Evolutionary conservation across 2,329 filamentous ascomycete species (phyloP), one percentile per base, ranked within the genome.

Genomic region (Exserohilum rostratum): DNA sequence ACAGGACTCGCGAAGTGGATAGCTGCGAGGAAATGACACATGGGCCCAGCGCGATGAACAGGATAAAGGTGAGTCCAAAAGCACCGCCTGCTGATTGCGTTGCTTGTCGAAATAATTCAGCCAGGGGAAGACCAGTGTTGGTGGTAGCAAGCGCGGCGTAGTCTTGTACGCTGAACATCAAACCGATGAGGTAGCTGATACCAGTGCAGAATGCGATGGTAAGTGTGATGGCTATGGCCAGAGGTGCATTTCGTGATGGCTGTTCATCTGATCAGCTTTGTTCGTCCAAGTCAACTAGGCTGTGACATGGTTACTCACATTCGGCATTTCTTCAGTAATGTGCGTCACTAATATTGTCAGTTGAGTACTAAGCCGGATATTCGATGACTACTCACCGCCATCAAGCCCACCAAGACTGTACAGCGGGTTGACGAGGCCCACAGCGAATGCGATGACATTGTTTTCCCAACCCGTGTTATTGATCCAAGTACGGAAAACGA

Each of bases 121-220:
- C 72, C 13, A 81, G 70, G 0, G 79, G 80, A 6, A 81, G 71
- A 1, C 76, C 75, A 6, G 78, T 80, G 6, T 70, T 50, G 0
- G 57, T 72, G n/a, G 58, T 58, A 48, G 77, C 72, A 0, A 84
- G 71, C 1, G 72, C 74, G 35, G 27, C 18, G 17, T 45, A 34
- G 17, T 45, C 42, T 34, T 45, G 29, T 7, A 45, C 29, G 29
- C 42, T 45, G 61, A 82, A 84, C 76, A 84, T 83, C 45, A 84
- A 77, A 6, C 76, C 73, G 25, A 84, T 74, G 2, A 82, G 72
- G 60, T 82, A 83, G n/a, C 76, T 72, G 11, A 83, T 62, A 3
- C 79, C 78, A 0, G 81, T 84, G 42, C 75, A 64, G 48, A 84
- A 83, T 5, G 80, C 82, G 45, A 83, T 82, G 7, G 57, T 68